A percentile compares a stretch with the other conserved stretches of the same genome.
Conservation (phyloP, 169 alveolate genomes). For the Babesia bigemina region DNA sequence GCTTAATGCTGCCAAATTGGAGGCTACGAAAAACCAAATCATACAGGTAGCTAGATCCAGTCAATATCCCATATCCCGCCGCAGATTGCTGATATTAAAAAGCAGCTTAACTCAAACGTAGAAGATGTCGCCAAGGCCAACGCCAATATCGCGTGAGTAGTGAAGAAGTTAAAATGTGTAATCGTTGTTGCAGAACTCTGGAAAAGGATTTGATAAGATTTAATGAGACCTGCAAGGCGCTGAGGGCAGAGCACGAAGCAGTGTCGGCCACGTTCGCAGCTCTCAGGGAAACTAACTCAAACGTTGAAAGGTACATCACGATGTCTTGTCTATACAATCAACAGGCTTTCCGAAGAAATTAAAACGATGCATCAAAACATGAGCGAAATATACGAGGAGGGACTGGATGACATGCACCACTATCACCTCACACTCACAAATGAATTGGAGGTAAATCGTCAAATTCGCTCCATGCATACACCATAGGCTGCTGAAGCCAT, state of each 20-base stretch:
- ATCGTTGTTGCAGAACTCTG: conserved; percentile 16
- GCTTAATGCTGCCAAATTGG: conserved; percentile 17
- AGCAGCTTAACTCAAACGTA: conserved; percentile 54
- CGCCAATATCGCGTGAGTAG: conserved; percentile 57
- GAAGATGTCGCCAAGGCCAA: conserved; percentile 51
- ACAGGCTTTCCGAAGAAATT: conserved; percentile 35
- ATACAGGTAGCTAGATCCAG: conserved; percentile 24
- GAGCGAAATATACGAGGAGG: conserved; percentile 54
- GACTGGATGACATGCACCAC: conserved; percentile 34
- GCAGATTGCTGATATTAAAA: conserved; percentile 70
- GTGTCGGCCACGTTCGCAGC: conserved; percentile 22
- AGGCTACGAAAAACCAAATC: conserved; percentile 30
- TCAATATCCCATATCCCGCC: not conserved
- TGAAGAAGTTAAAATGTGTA: conserved; percentile 1
- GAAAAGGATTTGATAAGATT: conserved; percentile 38
- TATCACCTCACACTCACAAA: conserved; percentile 7
- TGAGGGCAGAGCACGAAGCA: conserved; percentile 35
- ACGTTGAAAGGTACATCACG: conserved; percentile 1
- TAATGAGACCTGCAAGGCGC: conserved; percentile 48
- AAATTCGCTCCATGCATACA: not conserved
- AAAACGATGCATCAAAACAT: conserved; percentile 25
- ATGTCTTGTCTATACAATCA: not conserved
- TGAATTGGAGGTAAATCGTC: conserved; percentile 26
- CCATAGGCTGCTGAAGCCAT: not conserved
- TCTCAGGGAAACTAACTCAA: not conserved